Percentiles rank a stretch among this genome's conserved stretches.
Conservation (phyloP, 2,329 filamentous ascomycete genomes). For the Colletotrichum sp. region DNA sequence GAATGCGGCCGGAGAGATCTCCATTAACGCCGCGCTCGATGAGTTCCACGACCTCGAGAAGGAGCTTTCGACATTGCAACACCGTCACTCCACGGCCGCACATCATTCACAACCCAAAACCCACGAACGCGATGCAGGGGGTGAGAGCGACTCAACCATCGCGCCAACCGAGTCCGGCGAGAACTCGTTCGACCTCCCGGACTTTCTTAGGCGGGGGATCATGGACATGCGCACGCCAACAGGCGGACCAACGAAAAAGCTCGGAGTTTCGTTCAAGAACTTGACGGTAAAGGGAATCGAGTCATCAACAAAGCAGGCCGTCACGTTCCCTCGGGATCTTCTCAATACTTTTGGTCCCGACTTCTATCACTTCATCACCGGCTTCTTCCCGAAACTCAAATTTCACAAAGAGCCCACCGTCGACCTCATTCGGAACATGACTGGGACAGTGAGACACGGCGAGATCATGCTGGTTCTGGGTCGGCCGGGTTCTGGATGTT, state of each 20-base stretch:
- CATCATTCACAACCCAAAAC: background rate
- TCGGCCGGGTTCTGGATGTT: conserved; percentile 76
- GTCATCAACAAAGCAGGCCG: conserved; percentile 70
- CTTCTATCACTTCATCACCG: conserved; percentile 67
- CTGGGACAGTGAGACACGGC: conserved; percentile 37
- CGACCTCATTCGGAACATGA: conserved; percentile 35
- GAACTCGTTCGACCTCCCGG: conserved; percentile 64
- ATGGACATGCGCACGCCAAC: conserved; percentile 73
- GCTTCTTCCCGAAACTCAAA: conserved; percentile 37
- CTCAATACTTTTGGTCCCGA: conserved; percentile 83
- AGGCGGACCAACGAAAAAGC: conserved; percentile 73
- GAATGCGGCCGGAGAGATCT: conserved; percentile 24
- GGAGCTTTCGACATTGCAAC: conserved; percentile 25
- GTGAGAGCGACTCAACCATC: conserved; percentile 18
- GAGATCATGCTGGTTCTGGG: conserved; percentile 59
- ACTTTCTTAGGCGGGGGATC: conserved; percentile 76
- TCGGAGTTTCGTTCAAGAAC: conserved; percentile 79
- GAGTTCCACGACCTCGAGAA: conserved; percentile 27
- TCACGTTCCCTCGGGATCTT: conserved; percentile 76
- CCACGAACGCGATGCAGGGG: background rate
- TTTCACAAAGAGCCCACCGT: conserved; percentile 28
- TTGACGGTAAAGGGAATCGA: conserved; percentile 76
- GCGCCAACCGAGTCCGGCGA: background rate
- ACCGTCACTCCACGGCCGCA: background rate
- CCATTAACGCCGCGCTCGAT: conserved; percentile 20